Base-by-base conservation (phyloP, 176 grass and related monocot species). In the Musa itinerans region DNA sequence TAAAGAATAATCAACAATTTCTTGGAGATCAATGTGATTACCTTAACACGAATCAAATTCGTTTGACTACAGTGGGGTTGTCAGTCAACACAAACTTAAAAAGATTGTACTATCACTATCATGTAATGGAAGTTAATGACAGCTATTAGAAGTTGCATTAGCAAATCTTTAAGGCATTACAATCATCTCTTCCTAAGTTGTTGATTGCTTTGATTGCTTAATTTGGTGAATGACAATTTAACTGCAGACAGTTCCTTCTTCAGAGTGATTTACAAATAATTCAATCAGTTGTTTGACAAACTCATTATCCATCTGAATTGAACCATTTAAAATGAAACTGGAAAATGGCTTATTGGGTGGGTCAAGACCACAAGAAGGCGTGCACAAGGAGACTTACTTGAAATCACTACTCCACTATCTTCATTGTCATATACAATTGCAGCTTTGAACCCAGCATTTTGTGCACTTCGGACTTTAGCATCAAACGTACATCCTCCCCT, bases 381-480 rank as follows among this genome's bases (percentile, higher is more conserved):
- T 59, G 13, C 54, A 19, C 34, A 72, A 76, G 61, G 58, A 74
- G 85, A 49, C 71, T 98, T 91, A 98, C 95, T 98, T 86, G 95
- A 94, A 77, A 99, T 55, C 68, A 99, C 74, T 74, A 69, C 48
- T 2, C 82, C 84, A 2, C 81, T 82, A 72, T 93, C 85, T 81
- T 99, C 95, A 22, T 91, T 84, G 69, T 99, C 90, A 61, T 87
- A 94, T 17, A 99, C 84, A 26, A 99, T 89, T 77, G 90, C 90
- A 61, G 95, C 95, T 81, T 89, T 87, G 72, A 87, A 99, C 79
- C 95, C 95, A 77, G 90, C 90, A 91, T 89, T 74, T 80, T 99
- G 86, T 17, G 76, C 90, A 79, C 85, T 87, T 82, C 81, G 85
- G 29, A 91, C 86, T 90, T 99, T 99, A 57, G 81, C 80, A 74